phyloP scores from a whole-genome alignment of 2,329 filamentous ascomycete genomes.

The Sordariomycetes sp. region DNA sequence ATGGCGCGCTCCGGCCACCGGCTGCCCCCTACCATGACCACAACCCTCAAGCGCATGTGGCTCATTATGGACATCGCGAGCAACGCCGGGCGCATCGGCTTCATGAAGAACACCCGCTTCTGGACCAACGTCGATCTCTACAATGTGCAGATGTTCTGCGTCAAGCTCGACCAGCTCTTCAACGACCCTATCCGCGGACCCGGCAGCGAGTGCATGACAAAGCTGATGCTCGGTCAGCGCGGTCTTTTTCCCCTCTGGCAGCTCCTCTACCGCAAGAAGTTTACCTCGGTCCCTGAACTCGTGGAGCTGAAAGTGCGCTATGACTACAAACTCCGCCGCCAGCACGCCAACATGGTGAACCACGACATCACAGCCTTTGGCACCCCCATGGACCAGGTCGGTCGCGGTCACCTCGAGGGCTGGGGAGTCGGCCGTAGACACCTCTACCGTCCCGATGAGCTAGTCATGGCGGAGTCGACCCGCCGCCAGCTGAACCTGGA shows the following conservation, averaged over 20 bases:
- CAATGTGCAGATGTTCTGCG: constrained; percentile 51
- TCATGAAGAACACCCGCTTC: constrained; percentile 39
- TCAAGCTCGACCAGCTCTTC: constrained; percentile 64
- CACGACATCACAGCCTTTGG: constrained; percentile 29
- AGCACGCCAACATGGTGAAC: constrained; percentile 9
- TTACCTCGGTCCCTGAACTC: constrained; percentile 36
- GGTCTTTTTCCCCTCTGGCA: constrained; percentile 45
- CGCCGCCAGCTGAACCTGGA: constrained; percentile 43
- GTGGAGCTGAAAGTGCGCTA: constrained; percentile 49
- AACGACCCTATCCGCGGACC: constrained; percentile 49
- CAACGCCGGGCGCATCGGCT: constrained; percentile 38
- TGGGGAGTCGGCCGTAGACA: constrained; percentile 37
- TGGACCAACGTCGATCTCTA: constrained; percentile 53
- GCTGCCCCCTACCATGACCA: constrained; percentile 34
- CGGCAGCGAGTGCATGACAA: constrained; percentile 36
- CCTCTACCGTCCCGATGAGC: constrained; percentile 45
- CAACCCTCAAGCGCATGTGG: constrained; percentile 58
- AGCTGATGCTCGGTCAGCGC: constrained; percentile 50
- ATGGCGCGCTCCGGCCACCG: constrained; percentile 48
- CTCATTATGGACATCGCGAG: constrained; percentile 57
- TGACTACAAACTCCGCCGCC: constrained; percentile 32
- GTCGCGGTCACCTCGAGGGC: constrained; percentile 40
- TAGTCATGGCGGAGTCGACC: constrained; percentile 45
- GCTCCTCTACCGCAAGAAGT: constrained; percentile 46
- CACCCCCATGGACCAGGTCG: constrained; percentile 41